A percentile compares a stretch with the other conserved stretches of the same genome.
Evolutionary conservation across 148 eudicot genomes (phyloP).

Genomic region (Arbutus unedo): DNA sequence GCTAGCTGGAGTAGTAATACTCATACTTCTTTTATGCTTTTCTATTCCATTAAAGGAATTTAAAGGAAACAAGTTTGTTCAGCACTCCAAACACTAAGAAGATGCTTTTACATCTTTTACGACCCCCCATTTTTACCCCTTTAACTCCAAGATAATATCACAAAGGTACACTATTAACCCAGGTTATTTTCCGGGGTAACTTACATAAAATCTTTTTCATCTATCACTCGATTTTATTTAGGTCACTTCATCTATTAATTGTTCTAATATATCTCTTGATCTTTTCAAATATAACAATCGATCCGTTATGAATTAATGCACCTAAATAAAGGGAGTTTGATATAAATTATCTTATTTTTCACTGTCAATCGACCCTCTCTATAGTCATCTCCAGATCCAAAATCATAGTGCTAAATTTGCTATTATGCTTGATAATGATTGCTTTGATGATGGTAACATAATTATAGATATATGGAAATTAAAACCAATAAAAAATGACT

Average conservation of each 20-base stretch:
- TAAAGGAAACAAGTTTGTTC: constrained; percentile 14
- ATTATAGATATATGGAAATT: constrained; percentile 30
- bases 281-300: too few species aligned
- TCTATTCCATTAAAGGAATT: background rate
- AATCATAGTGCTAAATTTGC: constrained; percentile 28
- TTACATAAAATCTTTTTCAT: too few species aligned
- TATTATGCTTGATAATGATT: constrained; percentile 48
- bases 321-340: too few species aligned
- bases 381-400: background rate
- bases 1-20: background rate
- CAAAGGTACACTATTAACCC: constrained; percentile 3
- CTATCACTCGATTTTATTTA: too few species aligned
- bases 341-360: too few species aligned
- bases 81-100: constrained; percentile 6
- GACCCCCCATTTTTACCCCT: background rate
- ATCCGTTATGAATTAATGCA: too few species aligned
- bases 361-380: too few species aligned
- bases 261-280: too few species aligned
- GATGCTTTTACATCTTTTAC: constrained; percentile 19
- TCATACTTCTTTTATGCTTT: constrained; percentile 8
- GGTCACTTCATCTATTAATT: too few species aligned
- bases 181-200: background rate
- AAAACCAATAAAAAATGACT: constrained; percentile 7
- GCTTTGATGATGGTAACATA: constrained; percentile 40
- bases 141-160: background rate